Evolutionary conservation across 108 stramenopile species (phyloP).

Genomic region (Cylindrotheca fusiformis): DNA sequence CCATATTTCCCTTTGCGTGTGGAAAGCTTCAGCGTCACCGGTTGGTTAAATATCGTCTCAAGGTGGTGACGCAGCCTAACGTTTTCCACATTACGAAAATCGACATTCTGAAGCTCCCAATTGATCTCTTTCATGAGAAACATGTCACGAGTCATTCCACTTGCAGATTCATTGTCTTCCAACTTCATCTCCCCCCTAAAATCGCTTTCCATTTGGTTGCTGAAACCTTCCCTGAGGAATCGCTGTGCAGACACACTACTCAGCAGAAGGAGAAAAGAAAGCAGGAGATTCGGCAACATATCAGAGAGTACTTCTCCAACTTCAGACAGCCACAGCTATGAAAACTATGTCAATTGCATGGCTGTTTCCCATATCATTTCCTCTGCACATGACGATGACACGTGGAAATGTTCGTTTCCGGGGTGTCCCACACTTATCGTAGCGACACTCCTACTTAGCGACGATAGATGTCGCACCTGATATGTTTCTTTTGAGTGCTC

Average conservation of each 20-base stretch:
- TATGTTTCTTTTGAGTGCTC: too few species aligned
- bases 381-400: too few species aligned
- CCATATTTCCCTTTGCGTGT: conserved; percentile 31
- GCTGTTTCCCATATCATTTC: too few species aligned
- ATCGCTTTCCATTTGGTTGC: conserved; percentile 31
- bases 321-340: too few species aligned
- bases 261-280: neutral
- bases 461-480: too few species aligned
- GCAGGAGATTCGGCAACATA: too few species aligned
- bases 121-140: conserved; percentile 32
- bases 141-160: conserved; percentile 49
- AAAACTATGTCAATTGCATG: too few species aligned
- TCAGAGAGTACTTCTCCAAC: too few species aligned
- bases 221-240: conserved; percentile 36
- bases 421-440: too few species aligned
- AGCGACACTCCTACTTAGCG: too few species aligned
- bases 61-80: conserved; percentile 21
- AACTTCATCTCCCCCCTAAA: conserved; percentile 20
- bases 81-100: conserved; percentile 20
- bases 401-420: too few species aligned
- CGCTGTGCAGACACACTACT: conserved; percentile 11
- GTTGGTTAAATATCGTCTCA: conserved; percentile 18
- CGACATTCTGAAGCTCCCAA: conserved; percentile 36
- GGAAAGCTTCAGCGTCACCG: conserved; percentile 33
- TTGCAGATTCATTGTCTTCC: conserved; percentile 16